Evolutionary conservation across 768 basidiomycete species (phyloP).

Genomic region (Boletus coccyginus): DNA sequence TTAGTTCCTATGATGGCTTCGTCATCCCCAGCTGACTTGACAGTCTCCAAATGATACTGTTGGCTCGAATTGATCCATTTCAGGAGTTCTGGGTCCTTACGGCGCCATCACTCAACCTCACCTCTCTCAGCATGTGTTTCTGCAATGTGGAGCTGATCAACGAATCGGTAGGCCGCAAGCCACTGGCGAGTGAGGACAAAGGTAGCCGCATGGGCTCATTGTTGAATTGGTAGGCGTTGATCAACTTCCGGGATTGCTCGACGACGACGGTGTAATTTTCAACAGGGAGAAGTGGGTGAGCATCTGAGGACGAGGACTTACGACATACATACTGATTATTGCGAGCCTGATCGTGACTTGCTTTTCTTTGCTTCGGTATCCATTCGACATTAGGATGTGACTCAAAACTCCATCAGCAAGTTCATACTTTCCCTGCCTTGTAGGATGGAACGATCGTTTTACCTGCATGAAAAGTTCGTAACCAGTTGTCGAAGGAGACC

Average conservation of each 20-base stretch:
- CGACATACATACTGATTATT: slow-evolving; percentile 55
- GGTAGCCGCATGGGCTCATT: slow-evolving; percentile 83
- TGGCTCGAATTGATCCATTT: slow-evolving; percentile 61
- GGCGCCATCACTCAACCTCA: slow-evolving; percentile 65
- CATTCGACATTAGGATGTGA: slow-evolving; percentile 73
- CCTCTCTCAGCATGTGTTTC: slow-evolving; percentile 80
- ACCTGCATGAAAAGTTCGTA: slow-evolving; percentile 83
- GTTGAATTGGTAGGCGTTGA: slow-evolving; percentile 77
- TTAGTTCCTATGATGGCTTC: slow-evolving; percentile 14
- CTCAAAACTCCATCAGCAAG: slow-evolving; percentile 72
- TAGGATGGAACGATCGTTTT: not conserved
- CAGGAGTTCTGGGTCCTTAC: slow-evolving; percentile 59
- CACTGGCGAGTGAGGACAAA: slow-evolving; percentile 68
- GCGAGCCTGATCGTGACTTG: slow-evolving; percentile 76
- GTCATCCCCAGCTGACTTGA: slow-evolving; percentile 20
- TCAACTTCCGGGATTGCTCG: slow-evolving; percentile 74
- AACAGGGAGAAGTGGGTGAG: slow-evolving; percentile 27
- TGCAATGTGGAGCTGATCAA: slow-evolving; percentile 79
- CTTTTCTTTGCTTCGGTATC: slow-evolving; percentile 56
- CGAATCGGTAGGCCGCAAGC: slow-evolving; percentile 65
- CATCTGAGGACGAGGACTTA: not conserved
- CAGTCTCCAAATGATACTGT: slow-evolving; percentile 48
- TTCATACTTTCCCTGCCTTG: slow-evolving; percentile 59
- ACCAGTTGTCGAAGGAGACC: no score
- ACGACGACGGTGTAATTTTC: slow-evolving; percentile 57